Evolutionary conservation across 805 yeast genomes (phyloP).

Genomic region (Metschnikowia rubicola): DNA sequence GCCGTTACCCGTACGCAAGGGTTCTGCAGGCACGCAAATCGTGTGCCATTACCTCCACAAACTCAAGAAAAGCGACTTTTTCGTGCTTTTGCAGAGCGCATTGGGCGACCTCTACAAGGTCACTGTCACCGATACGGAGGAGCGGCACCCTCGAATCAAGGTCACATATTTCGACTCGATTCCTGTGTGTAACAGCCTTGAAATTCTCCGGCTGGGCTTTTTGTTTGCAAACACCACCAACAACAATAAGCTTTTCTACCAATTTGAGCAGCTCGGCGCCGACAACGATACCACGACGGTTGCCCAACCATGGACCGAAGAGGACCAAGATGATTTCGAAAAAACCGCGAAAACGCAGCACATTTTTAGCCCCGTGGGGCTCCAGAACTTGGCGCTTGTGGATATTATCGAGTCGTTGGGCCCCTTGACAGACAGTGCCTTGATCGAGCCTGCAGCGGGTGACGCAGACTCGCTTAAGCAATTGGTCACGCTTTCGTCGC

Average conservation of each 20-base stretch:
- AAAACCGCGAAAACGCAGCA: neutral
- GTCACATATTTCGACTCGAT: conserved; percentile 76
- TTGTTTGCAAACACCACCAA: conserved; percentile 62
- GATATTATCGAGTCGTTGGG: conserved; percentile 47
- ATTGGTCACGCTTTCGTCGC: conserved; percentile 31
- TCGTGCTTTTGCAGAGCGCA: conserved; percentile 65
- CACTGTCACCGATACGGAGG: conserved; percentile 32
- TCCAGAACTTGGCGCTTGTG: conserved; percentile 58
- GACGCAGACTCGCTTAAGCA: conserved; percentile 19
- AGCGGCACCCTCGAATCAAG: conserved; percentile 15
- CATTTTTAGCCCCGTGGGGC: conserved; percentile 29
- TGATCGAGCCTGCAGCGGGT: conserved; percentile 18
- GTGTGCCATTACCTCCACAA: conserved; percentile 62
- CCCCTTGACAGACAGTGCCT: conserved; percentile 43
- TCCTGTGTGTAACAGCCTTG: conserved; percentile 52
- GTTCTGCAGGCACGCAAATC: conserved; percentile 30
- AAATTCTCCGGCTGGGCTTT: conserved; percentile 72
- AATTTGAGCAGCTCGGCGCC: conserved; percentile 73
- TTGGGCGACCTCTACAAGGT: conserved; percentile 72
- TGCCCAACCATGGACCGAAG: conserved; percentile 5
- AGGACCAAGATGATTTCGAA: neutral
- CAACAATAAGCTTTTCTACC: conserved; percentile 68
- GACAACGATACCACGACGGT: conserved; percentile 30
- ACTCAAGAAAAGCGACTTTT: conserved; percentile 56
- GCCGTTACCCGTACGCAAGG: conserved; percentile 53